Base-by-base conservation (phyloP, 805 yeast genomes). In the Candida quercuum region DNA sequence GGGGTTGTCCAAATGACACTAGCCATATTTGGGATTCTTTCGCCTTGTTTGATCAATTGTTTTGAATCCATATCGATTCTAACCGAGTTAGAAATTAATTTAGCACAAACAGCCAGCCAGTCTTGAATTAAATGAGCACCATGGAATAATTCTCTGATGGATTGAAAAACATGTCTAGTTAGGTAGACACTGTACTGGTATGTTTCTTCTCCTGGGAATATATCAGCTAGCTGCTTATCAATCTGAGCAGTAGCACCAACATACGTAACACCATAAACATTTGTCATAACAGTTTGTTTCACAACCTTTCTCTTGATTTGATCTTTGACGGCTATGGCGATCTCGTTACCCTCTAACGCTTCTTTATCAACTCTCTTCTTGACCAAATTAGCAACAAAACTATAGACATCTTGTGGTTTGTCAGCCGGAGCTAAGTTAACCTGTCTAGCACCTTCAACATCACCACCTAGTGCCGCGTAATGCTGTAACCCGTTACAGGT, bases 1-100 rank as follows among this genome's bases (percentile, higher is more conserved):
- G 99, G 98, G 0, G 98, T 83, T 0, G 99, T 93, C 99, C 99
- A 93, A 49, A 93, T 87, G 7, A 93, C 96, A 5, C 95, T 77
- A 1, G 95, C 78, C 72, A 86, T 75, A 52, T 76, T 81, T 40
- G 74, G 78, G 5, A 82, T 81, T 34, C 70, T 70, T 37, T 71
- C 74, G 20, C 64, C 64, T 19, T 66, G 59, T 41, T 67, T 59
- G 21, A 58, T 53, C 13, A 60, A 46, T 31, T 61, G 67, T 26
- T 69, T 70, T 12, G 54, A 48, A 26, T 73, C 81, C 32, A 74
- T 65, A 48, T 82, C 89, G 12, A 85, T 59, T 32, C 91, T 71
- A 14, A 86, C 76, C 5, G 94, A 81, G 52, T 82, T 82, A 11
- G 91, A 72, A 44, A 93, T 86, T 41, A 82, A 67, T 46, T 73